Conservation (phyloP, 805 yeast genomes). For the Teunomyces lycoperdinae region DNA sequence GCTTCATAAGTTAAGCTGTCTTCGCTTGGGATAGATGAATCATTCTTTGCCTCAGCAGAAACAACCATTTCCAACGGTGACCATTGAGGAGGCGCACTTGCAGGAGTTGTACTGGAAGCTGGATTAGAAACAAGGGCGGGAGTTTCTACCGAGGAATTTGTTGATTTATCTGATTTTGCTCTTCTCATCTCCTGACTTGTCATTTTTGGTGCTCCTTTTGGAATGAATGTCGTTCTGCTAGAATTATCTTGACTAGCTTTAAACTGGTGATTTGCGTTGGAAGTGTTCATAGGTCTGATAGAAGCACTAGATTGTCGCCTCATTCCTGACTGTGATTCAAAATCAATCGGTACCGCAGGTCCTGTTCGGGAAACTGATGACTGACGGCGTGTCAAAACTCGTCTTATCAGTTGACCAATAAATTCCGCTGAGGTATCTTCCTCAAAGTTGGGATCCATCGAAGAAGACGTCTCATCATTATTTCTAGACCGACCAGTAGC, state of each 20-base stretch:
- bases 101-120: background rate
- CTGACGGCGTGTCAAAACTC: slow-evolving; percentile 14
- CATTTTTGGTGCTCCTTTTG: background rate
- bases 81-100: background rate
- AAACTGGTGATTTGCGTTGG: slow-evolving; percentile 6
- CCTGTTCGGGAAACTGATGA: background rate
- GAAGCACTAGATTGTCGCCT: slow-evolving; percentile 10
- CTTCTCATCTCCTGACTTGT: background rate
- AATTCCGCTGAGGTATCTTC: slow-evolving; percentile 17
- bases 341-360: slow-evolving; percentile 3
- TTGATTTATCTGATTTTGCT: background rate
- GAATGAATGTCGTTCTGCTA: background rate
- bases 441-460: background rate
- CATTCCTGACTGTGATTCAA: slow-evolving; percentile 7
- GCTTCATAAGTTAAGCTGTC: background rate
- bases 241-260: background rate
- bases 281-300: slow-evolving; percentile 3
- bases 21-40: background rate
- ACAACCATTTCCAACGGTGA: background rate
- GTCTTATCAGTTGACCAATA: slow-evolving; percentile 18
- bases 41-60: background rate
- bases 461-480: background rate
- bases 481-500: slow-evolving; percentile 34
- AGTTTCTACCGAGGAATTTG: background rate
- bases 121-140: background rate